phyloP scores from a whole-genome alignment of 1,284 basidiomycete species.

The Vanrija humicola region DNA sequence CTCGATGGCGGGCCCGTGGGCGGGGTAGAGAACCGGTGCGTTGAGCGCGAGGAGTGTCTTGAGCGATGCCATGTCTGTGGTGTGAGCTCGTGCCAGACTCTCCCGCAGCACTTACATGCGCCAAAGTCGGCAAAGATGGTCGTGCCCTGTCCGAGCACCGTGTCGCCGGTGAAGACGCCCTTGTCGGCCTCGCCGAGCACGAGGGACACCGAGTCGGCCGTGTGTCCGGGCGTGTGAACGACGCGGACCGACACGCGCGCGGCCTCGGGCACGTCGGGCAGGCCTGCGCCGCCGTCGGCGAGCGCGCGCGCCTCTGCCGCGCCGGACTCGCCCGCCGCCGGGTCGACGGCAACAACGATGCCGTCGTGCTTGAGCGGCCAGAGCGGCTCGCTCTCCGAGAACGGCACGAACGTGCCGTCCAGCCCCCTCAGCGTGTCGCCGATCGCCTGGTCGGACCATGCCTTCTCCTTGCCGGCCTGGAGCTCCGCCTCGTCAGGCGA shows the following conservation, averaged over 20 bases:
- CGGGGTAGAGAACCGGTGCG: constrained; percentile 65
- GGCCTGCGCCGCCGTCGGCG: neutral
- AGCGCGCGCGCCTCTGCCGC: neutral
- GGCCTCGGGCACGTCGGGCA: constrained; percentile 37
- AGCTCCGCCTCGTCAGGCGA: constrained; percentile 39
- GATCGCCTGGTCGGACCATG: constrained; percentile 25
- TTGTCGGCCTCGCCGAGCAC: constrained; percentile 55
- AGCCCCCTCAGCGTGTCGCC: constrained; percentile 21
- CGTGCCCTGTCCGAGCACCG: constrained; percentile 84
- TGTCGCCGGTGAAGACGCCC: constrained; percentile 83
- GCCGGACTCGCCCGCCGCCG: constrained; percentile 13
- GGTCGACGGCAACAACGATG: constrained; percentile 20
- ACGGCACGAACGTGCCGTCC: neutral
- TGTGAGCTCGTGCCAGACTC: constrained; percentile 7
- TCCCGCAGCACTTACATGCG: constrained; percentile 55
- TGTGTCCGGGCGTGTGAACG: constrained; percentile 87
- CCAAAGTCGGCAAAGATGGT: constrained; percentile 83
- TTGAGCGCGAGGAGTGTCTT: constrained; percentile 40
- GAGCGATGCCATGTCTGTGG: constrained; percentile 37
- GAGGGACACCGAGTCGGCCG: constrained; percentile 75
- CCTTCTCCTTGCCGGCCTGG: constrained; percentile 7
- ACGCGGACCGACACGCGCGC: constrained; percentile 55
- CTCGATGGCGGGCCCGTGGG: constrained; percentile 69
- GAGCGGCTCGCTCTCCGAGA: neutral
- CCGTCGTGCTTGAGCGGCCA: constrained; percentile 1